Conservation (phyloP, 1,139 yeast genomes). For the Candida pseudoviswanathii region DNA sequence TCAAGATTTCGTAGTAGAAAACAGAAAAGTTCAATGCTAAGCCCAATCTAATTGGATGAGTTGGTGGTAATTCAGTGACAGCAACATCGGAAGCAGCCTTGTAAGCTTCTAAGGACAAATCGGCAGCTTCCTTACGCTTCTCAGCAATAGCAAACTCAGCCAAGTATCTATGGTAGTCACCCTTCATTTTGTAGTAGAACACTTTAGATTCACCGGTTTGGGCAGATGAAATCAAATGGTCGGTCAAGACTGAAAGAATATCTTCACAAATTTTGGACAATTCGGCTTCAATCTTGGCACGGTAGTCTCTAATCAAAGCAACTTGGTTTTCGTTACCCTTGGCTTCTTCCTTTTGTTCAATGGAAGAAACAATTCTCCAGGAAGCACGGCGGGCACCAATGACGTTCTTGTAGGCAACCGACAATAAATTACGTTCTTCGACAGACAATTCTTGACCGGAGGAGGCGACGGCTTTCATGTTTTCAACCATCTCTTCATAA, state of each 20-base stretch:
- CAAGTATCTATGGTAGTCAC: slow-evolving; percentile 98
- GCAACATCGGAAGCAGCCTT: slow-evolving; percentile 96
- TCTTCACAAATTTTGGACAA: slow-evolving; percentile 94
- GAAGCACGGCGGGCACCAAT: slow-evolving; percentile 99
- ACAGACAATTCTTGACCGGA: slow-evolving; percentile 94
- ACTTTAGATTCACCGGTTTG: slow-evolving; percentile 97
- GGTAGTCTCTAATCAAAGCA: slow-evolving; percentile 87
- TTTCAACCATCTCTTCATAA: slow-evolving; percentile 99
- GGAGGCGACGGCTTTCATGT: slow-evolving; percentile 97
- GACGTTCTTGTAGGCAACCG: slow-evolving; percentile 97
- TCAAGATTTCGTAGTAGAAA: slow-evolving; percentile 95
- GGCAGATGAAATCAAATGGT: slow-evolving; percentile 91
- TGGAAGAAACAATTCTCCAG: slow-evolving; percentile 97
- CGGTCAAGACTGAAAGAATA: slow-evolving; percentile 81
- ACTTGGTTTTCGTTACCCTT: slow-evolving; percentile 93
- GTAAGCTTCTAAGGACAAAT: slow-evolving; percentile 90
- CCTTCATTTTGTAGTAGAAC: slow-evolving; percentile 98
- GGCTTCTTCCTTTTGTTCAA: slow-evolving; percentile 97
- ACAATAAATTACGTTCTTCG: slow-evolving; percentile 95
- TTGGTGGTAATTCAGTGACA: slow-evolving; percentile 94
- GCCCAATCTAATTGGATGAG: slow-evolving; percentile 98
- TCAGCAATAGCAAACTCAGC: slow-evolving; percentile 95
- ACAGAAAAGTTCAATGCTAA: slow-evolving; percentile 97
- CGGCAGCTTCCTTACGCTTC: slow-evolving; percentile 91
- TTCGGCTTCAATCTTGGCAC: slow-evolving; percentile 92